Evolutionary conservation across 108 stramenopile genomes (phyloP), one percentile per base, ranked within the genome.

Genomic region (Epipyxis sp.): DNA sequence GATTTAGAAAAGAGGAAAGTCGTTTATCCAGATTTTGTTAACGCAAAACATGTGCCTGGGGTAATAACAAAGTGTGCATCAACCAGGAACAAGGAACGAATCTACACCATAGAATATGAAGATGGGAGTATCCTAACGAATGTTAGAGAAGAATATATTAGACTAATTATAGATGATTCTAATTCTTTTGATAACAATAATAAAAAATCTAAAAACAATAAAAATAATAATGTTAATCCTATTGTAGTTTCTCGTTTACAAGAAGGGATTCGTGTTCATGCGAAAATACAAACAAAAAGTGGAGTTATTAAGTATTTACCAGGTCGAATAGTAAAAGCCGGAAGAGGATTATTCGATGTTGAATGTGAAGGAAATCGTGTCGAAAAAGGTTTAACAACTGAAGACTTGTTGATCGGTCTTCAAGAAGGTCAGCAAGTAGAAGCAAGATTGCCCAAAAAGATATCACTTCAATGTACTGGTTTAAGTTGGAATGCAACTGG

Each of bases 401-500:
- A 27, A 10, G 71, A 74, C 50, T 25, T 74, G 3, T 35, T 27
- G 3, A 57, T 74, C 13, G 71, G 71, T 46, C 34, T 74, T 3
- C 13, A 3, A 10, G 71, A 74, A 74, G 71, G 71, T 29, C 71
- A 74, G 25, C 3, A 39, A 27, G 35, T 74, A 10, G 71, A 74
- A 74, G 71, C 71, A 10, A 39, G 34, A 32, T 10, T 6, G 34
- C 71, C 71, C 25, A 57, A 10, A 10, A 39, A 13, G 27, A n/a
- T 37, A 6, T 20, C 41, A 6, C 20, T 74, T 27, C 71, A 74
- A 61, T 76, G 6, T 40, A 86, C 85, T 3, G 83, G 84, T 2
- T 81, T 86, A 40, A 78, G 78, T 42, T 86, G 83, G 83, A 86
- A 79, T 44, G 35, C 65, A 13, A 86, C 84, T 1, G 85, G 85